These are phyloP conservation scores for Scutellaria barbata DNA, from an alignment of 257 asterid genomes.

Conservation along the genomic window DNA sequence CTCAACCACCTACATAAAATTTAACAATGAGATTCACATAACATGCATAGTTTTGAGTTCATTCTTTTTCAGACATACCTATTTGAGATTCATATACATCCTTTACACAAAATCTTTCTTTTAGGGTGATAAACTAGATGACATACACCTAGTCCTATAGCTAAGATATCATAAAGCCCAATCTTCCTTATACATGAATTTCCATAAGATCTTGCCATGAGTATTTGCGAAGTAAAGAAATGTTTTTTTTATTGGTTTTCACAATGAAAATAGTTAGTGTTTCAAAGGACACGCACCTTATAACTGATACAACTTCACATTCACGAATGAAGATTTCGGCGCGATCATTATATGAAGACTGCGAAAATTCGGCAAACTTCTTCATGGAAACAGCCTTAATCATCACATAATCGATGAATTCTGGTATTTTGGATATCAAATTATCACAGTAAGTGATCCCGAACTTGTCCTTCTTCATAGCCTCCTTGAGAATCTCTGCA, in stretches of 20 bases:
- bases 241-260: background rate
- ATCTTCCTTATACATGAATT: background rate
- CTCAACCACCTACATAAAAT: conserved; percentile 83
- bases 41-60: conserved; percentile 8
- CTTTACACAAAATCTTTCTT: background rate
- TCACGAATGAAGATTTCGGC: conserved; percentile 61
- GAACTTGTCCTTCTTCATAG: conserved; percentile 76
- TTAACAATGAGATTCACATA: conserved; percentile 14
- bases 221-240: background rate
- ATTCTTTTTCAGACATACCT: background rate
- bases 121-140: conserved; percentile 19
- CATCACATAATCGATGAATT: conserved; percentile 81
- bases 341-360: conserved; percentile 73
- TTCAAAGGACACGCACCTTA: conserved; percentile 54
- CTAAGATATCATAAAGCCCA: background rate
- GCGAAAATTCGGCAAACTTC: conserved; percentile 57
- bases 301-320: conserved; percentile 72
- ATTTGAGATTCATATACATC: background rate
- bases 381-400: conserved; percentile 87
- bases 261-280: background rate
- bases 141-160: background rate
- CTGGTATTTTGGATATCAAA: conserved; percentile 52
- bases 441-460: conserved; percentile 76
- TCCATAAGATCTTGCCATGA: background rate
- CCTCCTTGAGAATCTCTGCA: conserved; percentile 67